phyloP scores from a whole-genome alignment of 139 green algal species.

The Picochlorum sp. region DNA sequence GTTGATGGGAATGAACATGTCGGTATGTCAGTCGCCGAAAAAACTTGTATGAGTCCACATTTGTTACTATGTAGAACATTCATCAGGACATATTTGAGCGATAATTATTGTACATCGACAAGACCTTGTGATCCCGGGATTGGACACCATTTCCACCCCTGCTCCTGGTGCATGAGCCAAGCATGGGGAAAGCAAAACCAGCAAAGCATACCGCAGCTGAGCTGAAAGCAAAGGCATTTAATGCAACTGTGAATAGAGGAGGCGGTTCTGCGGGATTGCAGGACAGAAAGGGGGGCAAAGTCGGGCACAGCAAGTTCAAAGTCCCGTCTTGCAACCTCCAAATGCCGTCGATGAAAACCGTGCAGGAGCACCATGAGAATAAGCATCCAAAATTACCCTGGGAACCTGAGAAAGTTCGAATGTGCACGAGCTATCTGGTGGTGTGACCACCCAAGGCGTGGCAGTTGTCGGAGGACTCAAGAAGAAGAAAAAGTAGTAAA shows the following conservation, averaged over 20 bases:
- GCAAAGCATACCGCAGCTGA: conserved; percentile 74
- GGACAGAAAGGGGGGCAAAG: conserved; percentile 62
- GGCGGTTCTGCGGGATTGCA: conserved; percentile 25
- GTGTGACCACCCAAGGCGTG: conserved; percentile 6
- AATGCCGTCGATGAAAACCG: conserved; percentile 5
- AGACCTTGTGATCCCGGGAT: too few relatives aligned
- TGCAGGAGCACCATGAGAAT: conserved; percentile 9
- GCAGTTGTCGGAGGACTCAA: not conserved
- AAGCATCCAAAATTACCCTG: conserved; percentile 12
- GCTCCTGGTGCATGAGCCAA: too few relatives aligned
- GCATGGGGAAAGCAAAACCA: conserved; percentile 62
- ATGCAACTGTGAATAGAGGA: conserved; percentile 46
- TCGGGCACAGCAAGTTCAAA: conserved; percentile 70
- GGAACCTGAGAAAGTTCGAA: conserved; percentile 9
- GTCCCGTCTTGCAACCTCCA: conserved; percentile 6
- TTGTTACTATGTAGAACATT: too few relatives aligned
- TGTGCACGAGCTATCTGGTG: conserved; percentile 2
- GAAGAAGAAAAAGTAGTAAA: conserved; percentile 4
- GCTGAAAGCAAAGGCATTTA: conserved; percentile 41
- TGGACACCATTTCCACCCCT: too few relatives aligned
- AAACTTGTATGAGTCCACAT: too few relatives aligned
- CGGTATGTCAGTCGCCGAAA: too few relatives aligned
- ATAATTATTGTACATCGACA: too few relatives aligned
- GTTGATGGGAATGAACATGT: too few relatives aligned
- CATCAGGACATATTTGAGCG: too few relatives aligned